Conservation (phyloP, 2,329 filamentous ascomycete species). For the Myriosclerotinia duriaeana region DNA sequence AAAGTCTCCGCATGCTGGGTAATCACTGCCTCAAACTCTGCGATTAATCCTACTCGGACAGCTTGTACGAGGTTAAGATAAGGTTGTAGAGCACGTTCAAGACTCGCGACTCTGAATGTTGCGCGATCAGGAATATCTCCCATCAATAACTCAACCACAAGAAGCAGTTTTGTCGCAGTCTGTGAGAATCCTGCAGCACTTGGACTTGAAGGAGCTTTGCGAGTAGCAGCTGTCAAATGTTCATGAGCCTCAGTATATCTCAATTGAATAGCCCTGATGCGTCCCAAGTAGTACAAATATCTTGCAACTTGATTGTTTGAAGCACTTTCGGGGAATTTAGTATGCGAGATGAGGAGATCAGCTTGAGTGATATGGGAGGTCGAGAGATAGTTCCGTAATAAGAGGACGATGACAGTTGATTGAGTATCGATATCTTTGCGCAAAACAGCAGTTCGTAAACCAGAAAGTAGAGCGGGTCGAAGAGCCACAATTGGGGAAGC, state of each 20-base stretch:
- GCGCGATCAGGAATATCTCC: conserved; percentile 96
- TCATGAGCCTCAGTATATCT: conserved; percentile 96
- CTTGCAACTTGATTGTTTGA: conserved; percentile 98
- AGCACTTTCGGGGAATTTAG: conserved; percentile 88
- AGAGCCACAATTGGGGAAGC: conserved; percentile 84
- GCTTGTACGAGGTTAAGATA: conserved; percentile 94
- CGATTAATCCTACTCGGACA: conserved; percentile 92
- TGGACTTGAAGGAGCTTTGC: conserved; percentile 87
- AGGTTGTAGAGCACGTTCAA: conserved; percentile 84
- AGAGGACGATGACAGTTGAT: conserved; percentile 88
- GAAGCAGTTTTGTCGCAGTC: conserved; percentile 90
- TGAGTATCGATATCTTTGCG: conserved; percentile 98
- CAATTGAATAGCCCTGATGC: conserved; percentile 93
- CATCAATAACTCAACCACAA: conserved; percentile 96
- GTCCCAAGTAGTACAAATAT: conserved; percentile 95
- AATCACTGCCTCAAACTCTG: conserved; percentile 87
- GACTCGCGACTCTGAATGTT: conserved; percentile 83
- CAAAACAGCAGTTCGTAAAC: conserved; percentile 90
- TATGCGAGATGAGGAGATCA: conserved; percentile 92
- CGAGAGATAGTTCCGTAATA: conserved; percentile 92
- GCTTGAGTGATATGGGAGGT: conserved; percentile 97
- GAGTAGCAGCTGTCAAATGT: conserved; percentile 86
- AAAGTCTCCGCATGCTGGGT: conserved; percentile 79
- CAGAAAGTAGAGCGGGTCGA: conserved; percentile 80
- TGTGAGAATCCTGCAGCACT: conserved; percentile 94